phyloP scores from a whole-genome alignment of 2,329 filamentous ascomycete genomes.

The Massarina eburnea region DNA sequence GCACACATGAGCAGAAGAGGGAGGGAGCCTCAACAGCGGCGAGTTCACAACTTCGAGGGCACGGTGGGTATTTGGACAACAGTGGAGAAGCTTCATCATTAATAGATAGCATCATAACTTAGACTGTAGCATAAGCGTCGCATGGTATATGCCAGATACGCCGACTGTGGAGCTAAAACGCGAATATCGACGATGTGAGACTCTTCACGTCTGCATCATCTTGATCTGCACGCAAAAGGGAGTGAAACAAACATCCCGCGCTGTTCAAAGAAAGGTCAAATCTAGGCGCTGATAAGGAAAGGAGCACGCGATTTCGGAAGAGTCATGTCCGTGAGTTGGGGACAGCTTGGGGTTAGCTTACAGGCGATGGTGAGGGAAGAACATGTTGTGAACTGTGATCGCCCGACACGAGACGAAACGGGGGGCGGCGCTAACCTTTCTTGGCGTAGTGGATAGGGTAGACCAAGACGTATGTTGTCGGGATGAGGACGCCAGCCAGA shows the following conservation, averaged over 20 bases:
- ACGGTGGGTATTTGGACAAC: conserved; percentile 10
- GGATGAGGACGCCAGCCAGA: too few species aligned
- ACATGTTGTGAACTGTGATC: neutral
- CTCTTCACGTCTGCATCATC: neutral
- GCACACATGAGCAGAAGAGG: neutral
- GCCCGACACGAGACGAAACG: neutral
- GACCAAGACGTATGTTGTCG: too few species aligned
- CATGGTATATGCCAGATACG: conserved; percentile 4
- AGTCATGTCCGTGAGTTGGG: neutral
- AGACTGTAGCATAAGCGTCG: conserved; percentile 6
- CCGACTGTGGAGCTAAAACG: neutral
- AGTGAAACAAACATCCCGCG: conserved; percentile 3
- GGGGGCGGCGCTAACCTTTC: neutral
- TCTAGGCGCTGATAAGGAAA: neutral
- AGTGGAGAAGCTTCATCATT: too few species aligned
- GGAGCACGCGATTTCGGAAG: neutral
- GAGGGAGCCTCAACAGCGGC: neutral
- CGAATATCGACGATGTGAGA: conserved; percentile 2
- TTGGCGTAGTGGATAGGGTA: neutral
- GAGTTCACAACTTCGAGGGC: neutral
- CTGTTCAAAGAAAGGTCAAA: neutral
- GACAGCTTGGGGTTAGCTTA: neutral
- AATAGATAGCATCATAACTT: conserved; percentile 3
- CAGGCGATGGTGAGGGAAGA: neutral
- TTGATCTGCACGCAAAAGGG: neutral